Conservation (phyloP, 352 stramenopile species). For the Phytopythium cucurbitacearum region DNA sequence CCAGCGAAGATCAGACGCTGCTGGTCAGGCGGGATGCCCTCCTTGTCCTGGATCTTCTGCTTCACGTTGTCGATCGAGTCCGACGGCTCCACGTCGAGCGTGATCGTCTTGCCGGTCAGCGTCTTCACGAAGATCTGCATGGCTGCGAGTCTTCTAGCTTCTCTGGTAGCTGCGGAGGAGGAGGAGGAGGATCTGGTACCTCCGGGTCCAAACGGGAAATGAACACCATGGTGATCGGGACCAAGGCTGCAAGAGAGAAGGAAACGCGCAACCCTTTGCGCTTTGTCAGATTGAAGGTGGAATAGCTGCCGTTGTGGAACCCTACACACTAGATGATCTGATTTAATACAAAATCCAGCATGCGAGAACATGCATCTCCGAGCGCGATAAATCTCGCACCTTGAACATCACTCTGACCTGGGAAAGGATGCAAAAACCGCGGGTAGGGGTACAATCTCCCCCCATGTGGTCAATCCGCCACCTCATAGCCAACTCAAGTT, state of each 20-base stretch:
- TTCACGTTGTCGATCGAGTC: conserved; percentile 97
- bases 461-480: no score
- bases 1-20: conserved; percentile 9
- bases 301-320: not conserved
- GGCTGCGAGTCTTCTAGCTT: conserved; percentile 3
- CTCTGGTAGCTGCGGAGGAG: not conserved
- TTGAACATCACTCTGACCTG: not conserved
- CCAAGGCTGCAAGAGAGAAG: not conserved
- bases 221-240: not conserved
- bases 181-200: not conserved
- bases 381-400: not conserved
- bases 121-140: conserved; percentile 88
- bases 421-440: conserved; percentile 1
- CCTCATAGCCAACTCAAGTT: no score
- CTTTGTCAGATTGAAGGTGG: conserved; percentile 5
- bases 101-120: conserved; percentile 90
- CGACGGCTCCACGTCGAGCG: conserved; percentile 89
- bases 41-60: conserved; percentile 93
- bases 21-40: conserved; percentile 36
- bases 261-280: conserved; percentile 5
- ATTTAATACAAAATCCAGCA: no score
- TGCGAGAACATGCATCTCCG: no score
- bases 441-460: not conserved
- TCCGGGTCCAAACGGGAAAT: conserved; percentile 11
- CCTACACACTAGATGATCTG: not conserved